These are phyloP conservation scores for Ceratocystis albifundus DNA, from an alignment of 2,329 filamentous ascomycete species.

Conservation along the genomic window DNA sequence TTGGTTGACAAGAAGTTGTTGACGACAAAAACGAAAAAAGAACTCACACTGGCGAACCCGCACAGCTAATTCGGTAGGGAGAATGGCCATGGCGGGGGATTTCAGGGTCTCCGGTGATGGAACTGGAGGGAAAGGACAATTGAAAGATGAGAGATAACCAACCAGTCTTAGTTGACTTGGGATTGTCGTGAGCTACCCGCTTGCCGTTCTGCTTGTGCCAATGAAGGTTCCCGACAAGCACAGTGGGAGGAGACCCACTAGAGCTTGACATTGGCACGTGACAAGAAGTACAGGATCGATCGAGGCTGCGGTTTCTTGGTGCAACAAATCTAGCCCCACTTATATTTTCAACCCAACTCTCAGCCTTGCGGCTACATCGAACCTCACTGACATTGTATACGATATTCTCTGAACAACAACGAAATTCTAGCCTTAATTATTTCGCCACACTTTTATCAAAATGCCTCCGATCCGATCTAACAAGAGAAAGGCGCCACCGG, in stretches of 20 bases:
- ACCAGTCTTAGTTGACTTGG: neutral
- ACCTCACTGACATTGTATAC: neutral
- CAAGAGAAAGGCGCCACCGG: constrained; percentile 70
- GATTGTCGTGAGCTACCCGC: neutral
- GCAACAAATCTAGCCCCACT: constrained; percentile 6
- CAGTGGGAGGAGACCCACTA: neutral
- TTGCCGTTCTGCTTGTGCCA: neutral
- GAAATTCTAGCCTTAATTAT: neutral
- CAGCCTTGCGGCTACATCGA: constrained; percentile 15
- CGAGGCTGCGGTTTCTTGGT: neutral
- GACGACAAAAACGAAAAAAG: neutral
- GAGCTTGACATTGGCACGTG: neutral
- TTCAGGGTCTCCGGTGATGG: neutral
- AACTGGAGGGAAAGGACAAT: constrained; percentile 24
- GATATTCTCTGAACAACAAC: neutral
- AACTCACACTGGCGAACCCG: constrained; percentile 64
- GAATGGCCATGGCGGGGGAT: constrained; percentile 63
- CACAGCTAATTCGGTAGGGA: constrained; percentile 82
- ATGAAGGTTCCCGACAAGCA: neutral
- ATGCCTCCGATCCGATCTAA: constrained; percentile 72
- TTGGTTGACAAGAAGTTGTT: neutral
- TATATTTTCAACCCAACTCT: constrained; percentile 15
- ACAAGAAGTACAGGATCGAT: neutral
- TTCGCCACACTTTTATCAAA: neutral
- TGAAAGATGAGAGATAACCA: too few species aligned